These are phyloP conservation scores for Helotiales sp. DNA, from an alignment of 2,329 filamentous ascomycete genomes.

Conservation along the genomic window DNA sequence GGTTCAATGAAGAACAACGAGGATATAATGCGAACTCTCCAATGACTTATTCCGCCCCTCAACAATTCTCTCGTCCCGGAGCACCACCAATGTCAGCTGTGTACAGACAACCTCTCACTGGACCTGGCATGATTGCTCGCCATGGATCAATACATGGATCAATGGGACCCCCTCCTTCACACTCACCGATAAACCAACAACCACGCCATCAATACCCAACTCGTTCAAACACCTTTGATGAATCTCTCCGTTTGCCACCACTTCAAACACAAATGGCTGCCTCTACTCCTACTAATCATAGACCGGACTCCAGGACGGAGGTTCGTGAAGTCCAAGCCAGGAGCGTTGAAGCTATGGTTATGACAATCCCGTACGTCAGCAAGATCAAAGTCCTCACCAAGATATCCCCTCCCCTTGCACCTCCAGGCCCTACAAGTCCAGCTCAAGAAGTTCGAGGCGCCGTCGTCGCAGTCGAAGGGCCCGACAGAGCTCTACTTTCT, in stretches of 20 bases:
- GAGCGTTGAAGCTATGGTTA: constrained; percentile 71
- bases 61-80: constrained; percentile 34
- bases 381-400: constrained; percentile 79
- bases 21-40: constrained; percentile 47
- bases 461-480: constrained; percentile 83
- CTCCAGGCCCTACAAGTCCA: constrained; percentile 44
- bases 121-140: constrained; percentile 31
- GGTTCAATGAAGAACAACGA: constrained; percentile 56
- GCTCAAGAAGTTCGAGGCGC: constrained; percentile 66
- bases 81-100: constrained; percentile 42
- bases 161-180: constrained; percentile 41
- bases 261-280: constrained; percentile 43
- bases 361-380: constrained; percentile 73
- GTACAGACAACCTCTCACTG: constrained; percentile 47
- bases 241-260: constrained; percentile 44
- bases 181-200: constrained; percentile 37
- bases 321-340: constrained; percentile 47
- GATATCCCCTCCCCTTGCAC: constrained; percentile 71
- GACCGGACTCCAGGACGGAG: constrained; percentile 40
- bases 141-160: constrained; percentile 20
- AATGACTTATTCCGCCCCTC: constrained; percentile 41
- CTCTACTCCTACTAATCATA: constrained; percentile 46
- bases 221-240: constrained; percentile 38
- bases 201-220: constrained; percentile 35
- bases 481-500: constrained; percentile 55